Percentiles rank a stretch among this genome's conserved stretches.
Conservation (phyloP, 768 basidiomycete genomes). For the Fistulinella prunicolor region DNA sequence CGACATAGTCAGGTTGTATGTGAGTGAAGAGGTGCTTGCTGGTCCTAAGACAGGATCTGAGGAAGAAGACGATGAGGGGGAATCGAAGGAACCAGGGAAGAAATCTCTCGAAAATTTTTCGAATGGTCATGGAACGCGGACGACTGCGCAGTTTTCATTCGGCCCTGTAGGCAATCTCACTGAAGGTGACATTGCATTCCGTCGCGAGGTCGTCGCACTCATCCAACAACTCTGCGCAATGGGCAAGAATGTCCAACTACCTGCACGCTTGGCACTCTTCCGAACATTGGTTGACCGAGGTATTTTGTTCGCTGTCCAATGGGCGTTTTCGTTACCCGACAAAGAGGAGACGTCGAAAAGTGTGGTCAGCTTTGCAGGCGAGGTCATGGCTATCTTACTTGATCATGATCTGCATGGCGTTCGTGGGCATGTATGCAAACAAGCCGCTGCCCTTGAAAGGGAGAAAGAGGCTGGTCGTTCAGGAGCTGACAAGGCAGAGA, state of each 20-base stretch:
- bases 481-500: constrained; percentile 63
- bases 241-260: constrained; percentile 95
- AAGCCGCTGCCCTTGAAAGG: constrained; percentile 67
- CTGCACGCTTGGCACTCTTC: constrained; percentile 81
- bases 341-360: constrained; percentile 43
- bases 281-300: constrained; percentile 85
- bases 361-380: constrained; percentile 81
- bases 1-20: constrained; percentile 74
- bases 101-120: constrained; percentile 42
- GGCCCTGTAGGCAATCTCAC: constrained; percentile 54
- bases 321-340: constrained; percentile 77
- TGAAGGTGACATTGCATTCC: constrained; percentile 53
- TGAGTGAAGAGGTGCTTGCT: constrained; percentile 63
- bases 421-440: constrained; percentile 79
- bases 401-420: constrained; percentile 92
- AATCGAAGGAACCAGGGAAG: constrained; percentile 31
- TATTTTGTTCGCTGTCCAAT: constrained; percentile 86
- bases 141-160: constrained; percentile 44
- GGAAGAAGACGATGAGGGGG: constrained; percentile 23
- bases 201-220: constrained; percentile 79
- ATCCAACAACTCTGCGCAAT: constrained; percentile 91
- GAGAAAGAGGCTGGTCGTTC: constrained; percentile 56
- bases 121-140: constrained; percentile 27
- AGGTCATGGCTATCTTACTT: constrained; percentile 78
- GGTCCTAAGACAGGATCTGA: constrained; percentile 34